Evolutionary conservation across 352 stramenopile species (phyloP), one percentile per base, ranked within the genome.

Genomic region (Globisporangium emineosum): DNA sequence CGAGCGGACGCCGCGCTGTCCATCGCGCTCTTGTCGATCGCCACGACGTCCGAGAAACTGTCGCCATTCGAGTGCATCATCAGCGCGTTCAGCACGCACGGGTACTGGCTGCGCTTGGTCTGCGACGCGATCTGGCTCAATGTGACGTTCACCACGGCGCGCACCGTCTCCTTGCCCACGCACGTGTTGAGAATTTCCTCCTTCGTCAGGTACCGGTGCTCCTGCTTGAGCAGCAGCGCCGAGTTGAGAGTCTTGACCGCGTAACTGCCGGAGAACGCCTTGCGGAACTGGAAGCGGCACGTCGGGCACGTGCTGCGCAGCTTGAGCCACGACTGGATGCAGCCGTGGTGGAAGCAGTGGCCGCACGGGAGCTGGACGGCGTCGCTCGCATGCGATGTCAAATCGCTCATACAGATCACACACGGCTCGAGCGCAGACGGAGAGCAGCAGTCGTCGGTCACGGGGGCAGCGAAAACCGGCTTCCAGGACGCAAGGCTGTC

Each of bases 321-420:
- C 62, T 91, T 79, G 43, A 98, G 90, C 96, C 96, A 99, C 42
- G 84, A 91, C 43, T 88, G 69, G 65, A 99, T 91, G 78, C 96
- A 99, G 45, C 83, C 75, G 29, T 90, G 69, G 71, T 99, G 96
- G 75, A 98, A 99, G 45, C 89, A 68, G 77, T 99, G 96, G 50
- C 83, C 79, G 69, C 95, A 99, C 15, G 93, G 90, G 37, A 98
- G 76, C 50, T 79, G 68, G 40, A 96, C 85, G 19, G 94, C 77
- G 33, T 70, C 68, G 19, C 94, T 75, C 65, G 93, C 81, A 57
- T 93, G 60, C n/a, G 66, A 58, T 45, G 25, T 42, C 43, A 79
- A 91, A 49, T 97, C 90, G 56, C 79, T 91, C 35, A 99, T 85
- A 75, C 96, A 99, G 62, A 99, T 97, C 6, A 94, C 88, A 70